phyloP scores from a whole-genome alignment of 1,284 basidiomycete species.

The Sporisorium scitamineum region DNA sequence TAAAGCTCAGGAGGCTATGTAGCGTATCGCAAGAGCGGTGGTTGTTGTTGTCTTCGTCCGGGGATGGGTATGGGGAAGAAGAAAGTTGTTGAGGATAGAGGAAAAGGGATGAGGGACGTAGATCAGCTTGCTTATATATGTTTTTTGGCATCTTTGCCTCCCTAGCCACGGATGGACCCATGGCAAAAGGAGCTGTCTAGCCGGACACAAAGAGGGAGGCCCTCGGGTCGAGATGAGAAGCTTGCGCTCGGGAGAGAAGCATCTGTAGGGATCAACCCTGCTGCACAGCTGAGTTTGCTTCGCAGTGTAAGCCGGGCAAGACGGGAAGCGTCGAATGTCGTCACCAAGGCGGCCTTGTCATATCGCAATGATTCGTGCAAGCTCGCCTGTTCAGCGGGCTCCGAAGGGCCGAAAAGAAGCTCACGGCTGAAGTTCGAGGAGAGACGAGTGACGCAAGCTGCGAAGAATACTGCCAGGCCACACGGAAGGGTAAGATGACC shows the following conservation, averaged over 20 bases:
- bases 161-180: neutral
- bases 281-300: no score
- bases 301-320: neutral
- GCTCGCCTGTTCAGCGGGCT: neutral
- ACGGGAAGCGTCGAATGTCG: slow-evolving; percentile 1
- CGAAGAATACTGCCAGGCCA: neutral
- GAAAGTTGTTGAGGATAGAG: slow-evolving; percentile 6
- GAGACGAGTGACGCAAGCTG: slow-evolving; percentile 3
- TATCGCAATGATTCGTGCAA: neutral
- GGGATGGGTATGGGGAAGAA: slow-evolving; percentile 9
- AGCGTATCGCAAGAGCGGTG: slow-evolving; percentile 28
- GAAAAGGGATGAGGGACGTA: neutral
- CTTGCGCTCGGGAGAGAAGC: neutral
- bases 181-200: neutral
- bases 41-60: slow-evolving; percentile 1
- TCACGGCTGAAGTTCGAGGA: neutral
- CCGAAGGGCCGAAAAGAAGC: neutral
- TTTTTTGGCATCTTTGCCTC: slow-evolving; percentile 10
- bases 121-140: slow-evolving; percentile 19
- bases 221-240: neutral
- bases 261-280: neutral
- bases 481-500: slow-evolving; percentile 1
- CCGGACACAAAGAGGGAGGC: neutral
- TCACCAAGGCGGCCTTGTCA: neutral
- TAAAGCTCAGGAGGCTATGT: slow-evolving; percentile 6